Evolutionary conservation across 208 protist species (phyloP).

Genomic region (Trypanosoma lewisi): DNA sequence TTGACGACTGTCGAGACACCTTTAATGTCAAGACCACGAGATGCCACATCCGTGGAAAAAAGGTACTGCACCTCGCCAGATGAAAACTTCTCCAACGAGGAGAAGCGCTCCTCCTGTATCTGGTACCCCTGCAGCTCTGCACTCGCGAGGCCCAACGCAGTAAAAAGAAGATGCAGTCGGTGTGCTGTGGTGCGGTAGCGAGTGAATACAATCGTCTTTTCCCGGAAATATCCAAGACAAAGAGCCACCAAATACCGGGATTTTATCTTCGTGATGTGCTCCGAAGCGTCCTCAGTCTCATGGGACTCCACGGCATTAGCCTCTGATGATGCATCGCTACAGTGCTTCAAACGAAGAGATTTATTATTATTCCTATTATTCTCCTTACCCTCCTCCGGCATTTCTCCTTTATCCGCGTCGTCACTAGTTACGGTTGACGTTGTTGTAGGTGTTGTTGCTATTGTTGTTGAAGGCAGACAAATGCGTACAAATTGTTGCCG

Average conservation of each 20-base stretch:
- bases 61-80: constrained; percentile 78
- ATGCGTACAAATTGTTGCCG: constrained; percentile 91
- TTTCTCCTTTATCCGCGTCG: constrained; percentile 45
- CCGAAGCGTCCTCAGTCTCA: constrained; percentile 19
- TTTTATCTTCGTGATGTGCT: constrained; percentile 77
- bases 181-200: constrained; percentile 82
- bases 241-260: constrained; percentile 79
- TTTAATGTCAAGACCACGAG: constrained; percentile 97
- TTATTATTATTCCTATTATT: too few species aligned
- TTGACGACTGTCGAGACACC: constrained; percentile 97
- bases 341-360: constrained; percentile 50
- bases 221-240: constrained; percentile 71
- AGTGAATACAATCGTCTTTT: constrained; percentile 88
- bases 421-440: not conserved
- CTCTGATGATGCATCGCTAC: constrained; percentile 30
- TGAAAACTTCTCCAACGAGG: constrained; percentile 76
- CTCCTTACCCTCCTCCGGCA: constrained; percentile 24
- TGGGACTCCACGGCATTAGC: constrained; percentile 8
- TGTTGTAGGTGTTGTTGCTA: not conserved
- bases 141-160: constrained; percentile 55
- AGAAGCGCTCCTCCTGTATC: constrained; percentile 82
- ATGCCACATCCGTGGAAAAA: constrained; percentile 90
- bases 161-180: constrained; percentile 80
- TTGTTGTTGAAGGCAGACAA: not conserved
- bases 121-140: constrained; percentile 88